Percentiles rank a stretch among this genome's conserved stretches.
Evolutionary conservation across 257 asterid species (phyloP).

Genomic region (Solanum phureja): DNA sequence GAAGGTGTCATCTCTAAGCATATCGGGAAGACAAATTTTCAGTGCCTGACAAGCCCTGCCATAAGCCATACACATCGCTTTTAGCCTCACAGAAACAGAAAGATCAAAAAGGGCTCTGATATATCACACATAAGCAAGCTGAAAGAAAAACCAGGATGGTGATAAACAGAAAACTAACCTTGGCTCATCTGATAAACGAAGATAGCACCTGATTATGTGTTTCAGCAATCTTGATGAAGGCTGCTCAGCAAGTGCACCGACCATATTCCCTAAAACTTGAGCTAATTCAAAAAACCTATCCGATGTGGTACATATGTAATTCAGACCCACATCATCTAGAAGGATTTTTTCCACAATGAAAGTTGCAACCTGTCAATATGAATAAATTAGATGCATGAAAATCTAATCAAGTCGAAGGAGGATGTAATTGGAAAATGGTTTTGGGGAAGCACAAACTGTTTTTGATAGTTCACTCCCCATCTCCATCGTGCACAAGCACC

Average conservation of each 20-base stretch:
- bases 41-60: constrained; percentile 18
- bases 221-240: constrained; percentile 20
- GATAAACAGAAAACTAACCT: constrained; percentile 13
- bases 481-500: constrained; percentile 21
- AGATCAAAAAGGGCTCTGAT: background rate
- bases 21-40: constrained; percentile 11
- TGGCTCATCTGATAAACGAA: constrained; percentile 16
- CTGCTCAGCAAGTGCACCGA: constrained; percentile 11
- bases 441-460: constrained; percentile 16
- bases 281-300: constrained; percentile 20
- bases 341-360: constrained; percentile 21
- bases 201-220: constrained; percentile 26
- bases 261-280: constrained; percentile 16
- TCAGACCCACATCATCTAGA: constrained; percentile 20
- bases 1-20: constrained; percentile 26
- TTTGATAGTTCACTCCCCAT: constrained; percentile 18
- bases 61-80: background rate
- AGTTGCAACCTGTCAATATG: constrained; percentile 23
- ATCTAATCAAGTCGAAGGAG: background rate
- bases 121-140: background rate
- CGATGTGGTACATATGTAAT: constrained; percentile 11
- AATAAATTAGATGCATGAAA: background rate
- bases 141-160: background rate
- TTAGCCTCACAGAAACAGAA: background rate
- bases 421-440: background rate